Evolutionary conservation across 1,139 yeast genomes (phyloP).

Genomic region (Scheffersomyces parashehatae): DNA sequence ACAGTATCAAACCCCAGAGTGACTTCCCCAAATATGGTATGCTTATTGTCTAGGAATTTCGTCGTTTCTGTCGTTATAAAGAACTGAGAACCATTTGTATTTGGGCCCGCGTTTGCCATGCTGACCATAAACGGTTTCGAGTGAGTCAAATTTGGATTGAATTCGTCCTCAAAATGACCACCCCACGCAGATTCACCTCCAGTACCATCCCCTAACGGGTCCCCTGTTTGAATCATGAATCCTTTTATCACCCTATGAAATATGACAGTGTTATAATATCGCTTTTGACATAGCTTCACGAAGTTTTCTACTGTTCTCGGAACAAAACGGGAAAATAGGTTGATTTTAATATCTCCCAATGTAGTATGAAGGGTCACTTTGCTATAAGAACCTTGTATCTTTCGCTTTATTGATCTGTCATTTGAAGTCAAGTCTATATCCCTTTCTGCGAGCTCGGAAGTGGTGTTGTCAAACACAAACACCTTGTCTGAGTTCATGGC

Average conservation of each 20-base stretch:
- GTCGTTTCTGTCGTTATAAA: constrained; percentile 31
- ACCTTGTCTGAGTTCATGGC: constrained; percentile 28
- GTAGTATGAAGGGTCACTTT: constrained; percentile 42
- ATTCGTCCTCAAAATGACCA: constrained; percentile 43
- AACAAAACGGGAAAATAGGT: constrained; percentile 34
- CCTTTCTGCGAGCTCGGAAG: constrained; percentile 14
- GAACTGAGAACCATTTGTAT: constrained; percentile 34
- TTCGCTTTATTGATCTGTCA: constrained; percentile 4
- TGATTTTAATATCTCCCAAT: constrained; percentile 44
- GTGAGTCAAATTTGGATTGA: constrained; percentile 35
- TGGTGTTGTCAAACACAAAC: constrained; percentile 29
- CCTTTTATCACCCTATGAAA: constrained; percentile 50
- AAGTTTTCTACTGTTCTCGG: constrained; percentile 50
- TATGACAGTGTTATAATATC: constrained; percentile 40
- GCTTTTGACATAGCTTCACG: constrained; percentile 31
- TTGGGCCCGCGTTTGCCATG: constrained; percentile 42
- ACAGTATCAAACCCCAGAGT: constrained; percentile 28
- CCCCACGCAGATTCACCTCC: constrained; percentile 53
- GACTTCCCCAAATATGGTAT: constrained; percentile 32
- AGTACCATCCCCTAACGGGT: constrained; percentile 51
- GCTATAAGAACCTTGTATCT: constrained; percentile 3
- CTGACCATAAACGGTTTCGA: constrained; percentile 44
- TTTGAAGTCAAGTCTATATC: constrained; percentile 13
- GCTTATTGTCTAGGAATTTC: constrained; percentile 29
- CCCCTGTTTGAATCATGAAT: constrained; percentile 58